phyloP scores from a whole-genome alignment of 1,139 yeast genomes.

The Taphrina communis region DNA sequence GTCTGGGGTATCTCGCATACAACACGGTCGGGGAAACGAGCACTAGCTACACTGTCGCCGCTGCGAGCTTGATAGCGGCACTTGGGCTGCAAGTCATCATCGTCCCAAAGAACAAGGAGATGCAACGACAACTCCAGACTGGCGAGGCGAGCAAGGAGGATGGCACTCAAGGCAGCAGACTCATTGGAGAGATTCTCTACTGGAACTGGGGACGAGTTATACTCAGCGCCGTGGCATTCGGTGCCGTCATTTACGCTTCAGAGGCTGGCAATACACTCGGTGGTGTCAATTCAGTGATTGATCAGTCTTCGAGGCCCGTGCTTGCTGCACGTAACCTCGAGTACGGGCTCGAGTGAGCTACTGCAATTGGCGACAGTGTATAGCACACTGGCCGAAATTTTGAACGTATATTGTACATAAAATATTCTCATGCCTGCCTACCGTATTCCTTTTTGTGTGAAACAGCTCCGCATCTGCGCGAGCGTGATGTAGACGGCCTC shows the following conservation, averaged over 20 bases:
- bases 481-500: constrained; percentile 42
- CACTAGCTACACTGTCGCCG: constrained; percentile 16
- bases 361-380: no score
- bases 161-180: constrained; percentile 12
- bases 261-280: neutral
- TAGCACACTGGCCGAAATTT: neutral
- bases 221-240: constrained; percentile 23
- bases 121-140: constrained; percentile 20
- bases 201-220: constrained; percentile 33
- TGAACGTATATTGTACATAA: neutral
- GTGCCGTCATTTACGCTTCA: constrained; percentile 26
- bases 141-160: constrained; percentile 21
- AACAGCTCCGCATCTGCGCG: constrained; percentile 33
- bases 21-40: constrained; percentile 1
- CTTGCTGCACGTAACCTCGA: constrained; percentile 31
- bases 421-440: neutral
- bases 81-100: constrained; percentile 23
- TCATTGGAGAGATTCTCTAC: constrained; percentile 28
- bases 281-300: neutral
- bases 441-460: constrained; percentile 18
- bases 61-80: neutral
- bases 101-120: constrained; percentile 32
- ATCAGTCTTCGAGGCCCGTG: neutral
- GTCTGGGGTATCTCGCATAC: constrained; percentile 21
- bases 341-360: constrained; percentile 25